Evolutionary conservation across 306 rosid species (phyloP).

Genomic region (Quercus engelmannii): DNA sequence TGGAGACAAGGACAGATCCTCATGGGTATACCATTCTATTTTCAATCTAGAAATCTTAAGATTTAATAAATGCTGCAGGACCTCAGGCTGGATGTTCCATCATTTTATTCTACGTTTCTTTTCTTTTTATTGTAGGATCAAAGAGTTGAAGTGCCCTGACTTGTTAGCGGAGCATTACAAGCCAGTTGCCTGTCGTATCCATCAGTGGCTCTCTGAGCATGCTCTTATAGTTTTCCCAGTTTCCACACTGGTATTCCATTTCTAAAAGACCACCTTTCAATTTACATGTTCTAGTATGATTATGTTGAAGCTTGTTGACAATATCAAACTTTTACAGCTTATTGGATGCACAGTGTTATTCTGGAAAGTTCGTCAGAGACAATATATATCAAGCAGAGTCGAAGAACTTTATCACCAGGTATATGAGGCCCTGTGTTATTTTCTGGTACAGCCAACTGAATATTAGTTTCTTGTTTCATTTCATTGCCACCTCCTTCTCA

Average conservation of each 20-base stretch:
- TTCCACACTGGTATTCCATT: constrained; percentile 60
- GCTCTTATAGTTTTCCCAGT: constrained; percentile 43
- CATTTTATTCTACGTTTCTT: background rate
- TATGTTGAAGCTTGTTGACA: constrained; percentile 39
- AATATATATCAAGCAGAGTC: constrained; percentile 46
- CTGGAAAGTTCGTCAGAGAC: constrained; percentile 41
- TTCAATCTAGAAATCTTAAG: background rate
- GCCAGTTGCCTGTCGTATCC: constrained; percentile 54
- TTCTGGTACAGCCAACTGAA: background rate
- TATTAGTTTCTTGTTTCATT: background rate
- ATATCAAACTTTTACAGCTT: constrained; percentile 55
- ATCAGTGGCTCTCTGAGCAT: constrained; percentile 59
- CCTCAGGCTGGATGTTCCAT: constrained; percentile 2
- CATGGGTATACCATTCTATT: constrained; percentile 50
- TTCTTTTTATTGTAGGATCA: constrained; percentile 45
- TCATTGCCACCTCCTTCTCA: background rate
- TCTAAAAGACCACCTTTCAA: constrained; percentile 32
- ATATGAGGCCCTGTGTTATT: background rate
- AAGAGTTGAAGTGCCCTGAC: constrained; percentile 85
- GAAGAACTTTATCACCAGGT: constrained; percentile 86
- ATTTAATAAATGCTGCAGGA: constrained; percentile 10
- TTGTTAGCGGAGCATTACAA: constrained; percentile 56
- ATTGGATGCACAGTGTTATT: constrained; percentile 51
- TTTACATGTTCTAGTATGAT: constrained; percentile 26
- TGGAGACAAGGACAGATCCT: constrained; percentile 55